Percentiles rank a stretch among this genome's conserved stretches.
Evolutionary conservation across 306 rosid species (phyloP).

Genomic region (Gynostemma pentaphyllum): DNA sequence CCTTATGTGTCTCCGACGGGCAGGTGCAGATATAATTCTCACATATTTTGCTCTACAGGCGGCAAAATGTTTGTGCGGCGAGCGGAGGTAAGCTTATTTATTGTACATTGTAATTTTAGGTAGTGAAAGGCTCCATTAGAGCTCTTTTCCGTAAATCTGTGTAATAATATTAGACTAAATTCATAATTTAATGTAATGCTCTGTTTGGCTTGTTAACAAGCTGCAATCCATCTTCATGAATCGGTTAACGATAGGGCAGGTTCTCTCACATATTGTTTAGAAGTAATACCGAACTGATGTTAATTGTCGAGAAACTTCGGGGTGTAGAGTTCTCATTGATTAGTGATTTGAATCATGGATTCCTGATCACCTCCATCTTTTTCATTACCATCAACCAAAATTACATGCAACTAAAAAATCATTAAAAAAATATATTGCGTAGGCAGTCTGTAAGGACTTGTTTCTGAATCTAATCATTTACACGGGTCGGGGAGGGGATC

Average conservation of each 20-base stretch:
- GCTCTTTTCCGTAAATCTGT: background rate
- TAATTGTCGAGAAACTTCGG: background rate
- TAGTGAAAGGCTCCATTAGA: background rate
- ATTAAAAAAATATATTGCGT: background rate
- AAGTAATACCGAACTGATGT: background rate
- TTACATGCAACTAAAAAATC: background rate
- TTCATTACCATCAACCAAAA: background rate
- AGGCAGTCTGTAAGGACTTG: background rate
- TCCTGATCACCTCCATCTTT: background rate
- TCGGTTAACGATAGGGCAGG: no score
- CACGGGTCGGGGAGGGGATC: background rate
- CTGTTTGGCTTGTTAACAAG: background rate
- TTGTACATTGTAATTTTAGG: background rate
- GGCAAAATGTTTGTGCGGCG: slow-evolving; percentile 72
- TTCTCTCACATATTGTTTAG: no score
- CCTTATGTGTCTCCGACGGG: slow-evolving; percentile 78
- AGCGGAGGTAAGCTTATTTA: slow-evolving; percentile 37
- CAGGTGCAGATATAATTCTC: slow-evolving; percentile 86
- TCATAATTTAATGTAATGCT: background rate
- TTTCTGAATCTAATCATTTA: background rate
- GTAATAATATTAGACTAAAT: background rate
- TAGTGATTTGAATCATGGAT: no score
- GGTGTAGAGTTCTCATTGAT: background rate
- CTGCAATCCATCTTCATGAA: background rate
- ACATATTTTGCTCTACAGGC: slow-evolving; percentile 92